Conservation (phyloP, 371 early-diverging fungal genomes). For the Circinella umbellata region DNA sequence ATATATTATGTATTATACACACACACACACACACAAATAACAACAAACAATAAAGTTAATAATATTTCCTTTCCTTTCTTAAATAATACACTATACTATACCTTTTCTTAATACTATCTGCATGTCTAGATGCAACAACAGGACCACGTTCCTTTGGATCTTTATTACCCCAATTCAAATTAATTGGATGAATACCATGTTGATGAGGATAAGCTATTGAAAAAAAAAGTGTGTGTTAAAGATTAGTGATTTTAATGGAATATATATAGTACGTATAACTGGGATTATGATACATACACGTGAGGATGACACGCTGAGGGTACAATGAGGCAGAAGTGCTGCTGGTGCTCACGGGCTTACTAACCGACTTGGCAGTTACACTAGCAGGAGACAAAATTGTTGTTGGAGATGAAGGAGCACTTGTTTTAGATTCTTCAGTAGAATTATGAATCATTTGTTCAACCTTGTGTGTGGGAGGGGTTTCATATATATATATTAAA, state of each 20-base stretch:
- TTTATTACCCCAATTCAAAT: constrained; percentile 84
- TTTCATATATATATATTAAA: too few relatives aligned
- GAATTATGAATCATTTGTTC: constrained; percentile 17
- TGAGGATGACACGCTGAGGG: constrained; percentile 52
- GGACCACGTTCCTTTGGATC: constrained; percentile 85
- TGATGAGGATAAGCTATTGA: constrained; percentile 81
- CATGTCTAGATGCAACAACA: constrained; percentile 84
- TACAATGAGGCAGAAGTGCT: constrained; percentile 26
- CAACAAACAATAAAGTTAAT: too few relatives aligned
- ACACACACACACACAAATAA: background rate
- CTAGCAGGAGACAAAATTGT: background rate
- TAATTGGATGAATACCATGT: constrained; percentile 84
- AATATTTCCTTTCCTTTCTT: background rate
- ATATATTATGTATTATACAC: background rate
- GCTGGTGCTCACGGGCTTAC: background rate
- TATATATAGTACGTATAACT: too few relatives aligned
- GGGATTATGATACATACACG: constrained; percentile 34
- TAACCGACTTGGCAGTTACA: background rate
- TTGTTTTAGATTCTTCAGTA: background rate
- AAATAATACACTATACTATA: constrained; percentile 20
- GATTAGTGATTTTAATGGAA: too few relatives aligned
- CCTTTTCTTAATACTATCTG: constrained; percentile 78
- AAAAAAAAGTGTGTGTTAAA: background rate
- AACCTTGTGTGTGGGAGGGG: constrained; percentile 6
- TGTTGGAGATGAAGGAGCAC: constrained; percentile 3